Evolutionary conservation across 2,329 filamentous ascomycete species (phyloP).

Genomic region (Pezicula neosporulosa): DNA sequence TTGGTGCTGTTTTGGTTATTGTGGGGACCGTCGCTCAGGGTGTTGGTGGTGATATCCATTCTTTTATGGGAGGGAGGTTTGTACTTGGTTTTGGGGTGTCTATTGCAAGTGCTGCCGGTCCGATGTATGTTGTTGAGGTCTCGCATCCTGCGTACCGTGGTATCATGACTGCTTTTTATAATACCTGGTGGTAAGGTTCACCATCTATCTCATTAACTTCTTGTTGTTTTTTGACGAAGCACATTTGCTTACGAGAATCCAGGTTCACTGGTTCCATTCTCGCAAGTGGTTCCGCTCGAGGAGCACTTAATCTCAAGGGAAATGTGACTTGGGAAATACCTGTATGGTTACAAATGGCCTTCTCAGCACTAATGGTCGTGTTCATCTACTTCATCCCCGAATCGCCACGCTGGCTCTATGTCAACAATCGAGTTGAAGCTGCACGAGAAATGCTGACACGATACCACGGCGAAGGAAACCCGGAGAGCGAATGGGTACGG

Average conservation of each 20-base stretch:
- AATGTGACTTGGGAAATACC: conserved; percentile 43
- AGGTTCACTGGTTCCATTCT: conserved; percentile 51
- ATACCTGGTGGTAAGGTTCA: conserved; percentile 21
- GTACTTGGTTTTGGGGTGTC: conserved; percentile 54
- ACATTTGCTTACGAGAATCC: conserved; percentile 22
- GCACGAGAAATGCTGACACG: conserved; percentile 38
- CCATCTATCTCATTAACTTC: not conserved
- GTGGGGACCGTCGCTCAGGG: conserved; percentile 42
- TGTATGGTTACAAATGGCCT: conserved; percentile 48
- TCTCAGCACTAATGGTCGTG: conserved; percentile 43
- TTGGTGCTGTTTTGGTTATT: conserved; percentile 37
- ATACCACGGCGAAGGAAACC: conserved; percentile 49
- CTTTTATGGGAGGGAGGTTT: conserved; percentile 52
- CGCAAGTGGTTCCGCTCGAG: conserved; percentile 49
- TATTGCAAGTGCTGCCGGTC: conserved; percentile 40
- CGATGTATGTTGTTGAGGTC: conserved; percentile 42
- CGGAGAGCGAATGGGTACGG: conserved; percentile 46
- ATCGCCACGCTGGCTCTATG: conserved; percentile 40
- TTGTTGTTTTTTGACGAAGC: not conserved
- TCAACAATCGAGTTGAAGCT: conserved; percentile 34
- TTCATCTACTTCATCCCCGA: conserved; percentile 43
- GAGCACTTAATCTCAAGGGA: conserved; percentile 37
- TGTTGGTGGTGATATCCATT: conserved; percentile 23
- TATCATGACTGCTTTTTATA: conserved; percentile 30
- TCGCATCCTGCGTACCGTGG: conserved; percentile 41